A percentile compares a stretch with the other conserved stretches of the same genome.
phyloP scores from a whole-genome alignment of 164 flowering plant genomes.

The Umbilicus rupestris region DNA sequence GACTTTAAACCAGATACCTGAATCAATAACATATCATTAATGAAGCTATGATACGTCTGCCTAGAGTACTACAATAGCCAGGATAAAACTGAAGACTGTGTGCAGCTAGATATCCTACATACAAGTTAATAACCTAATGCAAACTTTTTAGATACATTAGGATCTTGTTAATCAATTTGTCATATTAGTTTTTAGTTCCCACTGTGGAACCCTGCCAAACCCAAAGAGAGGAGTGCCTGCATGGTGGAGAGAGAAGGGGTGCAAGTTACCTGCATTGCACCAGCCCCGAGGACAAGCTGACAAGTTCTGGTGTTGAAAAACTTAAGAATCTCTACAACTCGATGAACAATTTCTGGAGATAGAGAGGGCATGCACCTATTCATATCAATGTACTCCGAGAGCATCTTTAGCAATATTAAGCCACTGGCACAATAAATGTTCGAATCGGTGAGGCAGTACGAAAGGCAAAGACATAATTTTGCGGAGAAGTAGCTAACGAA shows the following conservation, averaged over 20 bases:
- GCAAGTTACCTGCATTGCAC: constrained; percentile 84
- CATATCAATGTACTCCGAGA: constrained; percentile 93
- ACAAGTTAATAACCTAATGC: not conserved
- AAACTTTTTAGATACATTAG: not conserved
- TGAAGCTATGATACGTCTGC: not conserved
- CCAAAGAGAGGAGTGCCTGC: not conserved
- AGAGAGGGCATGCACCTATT: constrained; percentile 59
- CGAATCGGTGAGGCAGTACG: constrained; percentile 2
- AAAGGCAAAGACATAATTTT: not conserved
- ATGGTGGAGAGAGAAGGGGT: not conserved
- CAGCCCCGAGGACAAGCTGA: constrained; percentile 97
- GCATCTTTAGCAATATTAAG: constrained; percentile 92
- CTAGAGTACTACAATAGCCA: not conserved
- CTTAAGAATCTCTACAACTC: constrained; percentile 79
- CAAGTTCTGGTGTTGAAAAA: constrained; percentile 86
- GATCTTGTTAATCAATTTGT: not conserved
- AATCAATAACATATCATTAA: constrained; percentile 11
- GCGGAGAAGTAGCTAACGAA: not conserved
- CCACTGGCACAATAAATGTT: constrained; percentile 50
- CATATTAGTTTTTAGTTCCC: not conserved
- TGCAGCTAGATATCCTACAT: not conserved
- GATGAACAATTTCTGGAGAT: constrained; percentile 84
- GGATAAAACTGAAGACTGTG: not conserved
- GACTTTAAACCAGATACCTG: constrained; percentile 99
- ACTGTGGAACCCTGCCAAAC: not conserved